These are phyloP conservation scores for Cyclocybe aegerita DNA, from an alignment of 768 basidiomycete genomes.

Conservation along the genomic window DNA sequence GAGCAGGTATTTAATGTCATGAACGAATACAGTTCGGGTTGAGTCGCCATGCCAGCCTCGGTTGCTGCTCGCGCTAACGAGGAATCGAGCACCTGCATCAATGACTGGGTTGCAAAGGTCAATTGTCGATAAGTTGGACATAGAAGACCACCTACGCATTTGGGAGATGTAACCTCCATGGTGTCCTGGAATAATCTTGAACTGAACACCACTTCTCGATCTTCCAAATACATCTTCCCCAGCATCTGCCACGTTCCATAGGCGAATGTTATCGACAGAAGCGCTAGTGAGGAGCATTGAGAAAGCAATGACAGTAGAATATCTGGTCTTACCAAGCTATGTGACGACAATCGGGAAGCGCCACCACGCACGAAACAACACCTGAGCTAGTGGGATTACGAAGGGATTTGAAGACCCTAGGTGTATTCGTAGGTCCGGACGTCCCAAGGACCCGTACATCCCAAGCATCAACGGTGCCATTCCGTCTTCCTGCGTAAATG, in stretches of 20 bases:
- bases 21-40: conserved; percentile 86
- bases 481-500: conserved; percentile 88
- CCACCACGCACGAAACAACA: conserved; percentile 86
- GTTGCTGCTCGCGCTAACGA: conserved; percentile 91
- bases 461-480: conserved; percentile 91
- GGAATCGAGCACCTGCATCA: conserved; percentile 79
- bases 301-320: neutral
- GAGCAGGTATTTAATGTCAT: conserved; percentile 65
- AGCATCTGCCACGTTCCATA: conserved; percentile 89
- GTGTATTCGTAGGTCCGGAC: conserved; percentile 60
- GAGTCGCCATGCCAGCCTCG: conserved; percentile 94
- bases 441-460: conserved; percentile 83
- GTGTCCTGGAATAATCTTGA: conserved; percentile 95
- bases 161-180: conserved; percentile 93
- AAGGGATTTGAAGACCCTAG: conserved; percentile 77
- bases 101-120: conserved; percentile 57
- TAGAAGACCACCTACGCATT: conserved; percentile 65
- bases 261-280: conserved; percentile 87
- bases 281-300: conserved; percentile 49
- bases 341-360: conserved; percentile 91
- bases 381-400: conserved; percentile 88
- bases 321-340: conserved; percentile 72
- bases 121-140: neutral
- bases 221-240: conserved; percentile 67
- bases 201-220: conserved; percentile 71